Base-by-base conservation (phyloP, 192 early-diverging fungal species). In the Entomortierella chlamydospora region DNA sequence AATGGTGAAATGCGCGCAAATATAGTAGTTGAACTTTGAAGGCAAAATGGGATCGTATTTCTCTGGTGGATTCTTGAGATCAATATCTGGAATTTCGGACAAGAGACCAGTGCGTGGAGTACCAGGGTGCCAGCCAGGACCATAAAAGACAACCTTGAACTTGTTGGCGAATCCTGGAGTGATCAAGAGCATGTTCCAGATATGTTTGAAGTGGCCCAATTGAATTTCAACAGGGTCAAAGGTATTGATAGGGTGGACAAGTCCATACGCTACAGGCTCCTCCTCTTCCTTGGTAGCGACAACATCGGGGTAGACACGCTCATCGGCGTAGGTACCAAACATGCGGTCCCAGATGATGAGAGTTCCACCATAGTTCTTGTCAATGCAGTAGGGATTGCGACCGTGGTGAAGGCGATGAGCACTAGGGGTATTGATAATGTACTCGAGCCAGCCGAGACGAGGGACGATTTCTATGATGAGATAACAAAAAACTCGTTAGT, bases 321-420 rank as follows among this genome's bases (percentile, higher is more conserved):
- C 88, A 25, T 72, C 58, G 37, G 82, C 84, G 74, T 82, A 90
- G 12, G 88, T 90, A 15, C 87, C 88, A 85, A 90, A 90, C 57
- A 90, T 47, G 50, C 81, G 82, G 50, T 90, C 88, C 88, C 88
- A 90, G 58, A 90, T 90, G 47, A 90, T 89, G 50, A 90, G 73
- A 4, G 87, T 87, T 18, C 85, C 88, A 50, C 79, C 87, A 64
- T 88, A 90, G 70, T 90, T 90, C 76, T 90, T 88, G 60, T 90
- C 88, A 55, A 90, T 90, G 64, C 87, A 90, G 63, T 89, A 90
- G 30, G 83, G 87, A 76, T 90, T 90, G 8, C 88, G 71, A 49
- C 88, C 88, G 52, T 90, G 88, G 58, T 90, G 88, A 15, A 90
- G 86, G 23, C 88, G 83, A 81, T 90, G 88, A 28, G 83, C 79